These are phyloP conservation scores for Erodium trifolium DNA, from an alignment of 441 rosid species.

Conservation along the genomic window DNA sequence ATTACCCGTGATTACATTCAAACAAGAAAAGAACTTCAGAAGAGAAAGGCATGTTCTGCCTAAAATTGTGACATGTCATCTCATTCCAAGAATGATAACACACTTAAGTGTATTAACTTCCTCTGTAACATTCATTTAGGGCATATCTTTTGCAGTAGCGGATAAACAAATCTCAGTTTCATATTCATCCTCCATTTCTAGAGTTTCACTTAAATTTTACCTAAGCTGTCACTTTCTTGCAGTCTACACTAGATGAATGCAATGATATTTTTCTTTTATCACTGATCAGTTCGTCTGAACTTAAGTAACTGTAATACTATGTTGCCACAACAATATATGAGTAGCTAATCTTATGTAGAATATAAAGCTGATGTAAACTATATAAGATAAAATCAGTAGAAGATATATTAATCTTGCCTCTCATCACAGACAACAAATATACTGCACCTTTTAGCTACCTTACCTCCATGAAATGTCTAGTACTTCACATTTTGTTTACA, in stretches of 20 bases:
- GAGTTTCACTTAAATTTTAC: neutral
- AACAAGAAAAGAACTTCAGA: neutral
- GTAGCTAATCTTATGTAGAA: neutral
- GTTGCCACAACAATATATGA: neutral
- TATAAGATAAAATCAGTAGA: neutral
- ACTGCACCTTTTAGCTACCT: neutral
- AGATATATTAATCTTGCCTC: neutral
- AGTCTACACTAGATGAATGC: neutral
- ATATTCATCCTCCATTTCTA: neutral
- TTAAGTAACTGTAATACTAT: neutral
- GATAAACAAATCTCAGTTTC: neutral
- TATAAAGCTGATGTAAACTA: neutral
- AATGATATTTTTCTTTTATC: neutral
- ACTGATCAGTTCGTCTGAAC: neutral
- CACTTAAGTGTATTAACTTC: neutral
- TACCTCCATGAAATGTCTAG: neutral
- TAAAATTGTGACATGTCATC: neutral
- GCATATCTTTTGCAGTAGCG: neutral
- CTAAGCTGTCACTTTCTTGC: neutral
- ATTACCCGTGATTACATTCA: slow-evolving; percentile 33
- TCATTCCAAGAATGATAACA: neutral
- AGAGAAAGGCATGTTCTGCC: neutral
- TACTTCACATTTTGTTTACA: neutral
- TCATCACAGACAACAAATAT: neutral
- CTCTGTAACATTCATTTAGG: slow-evolving; percentile 1